These are phyloP conservation scores for Taxillus chinensis DNA, from an alignment of 164 flowering plant genomes.

Conservation along the genomic window DNA sequence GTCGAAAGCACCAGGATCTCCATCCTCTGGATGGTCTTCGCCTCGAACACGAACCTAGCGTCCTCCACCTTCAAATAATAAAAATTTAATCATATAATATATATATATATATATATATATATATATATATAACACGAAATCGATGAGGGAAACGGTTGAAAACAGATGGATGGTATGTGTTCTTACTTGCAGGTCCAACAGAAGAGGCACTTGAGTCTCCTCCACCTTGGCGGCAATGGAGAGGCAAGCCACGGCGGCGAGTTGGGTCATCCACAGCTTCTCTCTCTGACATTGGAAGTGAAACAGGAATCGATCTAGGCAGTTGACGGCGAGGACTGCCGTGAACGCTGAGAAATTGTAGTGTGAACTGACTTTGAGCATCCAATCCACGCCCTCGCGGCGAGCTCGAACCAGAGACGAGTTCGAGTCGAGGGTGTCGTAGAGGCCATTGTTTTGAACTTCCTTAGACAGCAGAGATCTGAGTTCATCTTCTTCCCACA, in stretches of 20 bases:
- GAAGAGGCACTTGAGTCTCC: conserved; percentile 74
- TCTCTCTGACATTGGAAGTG: conserved; percentile 38
- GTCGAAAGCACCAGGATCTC: conserved; percentile 75
- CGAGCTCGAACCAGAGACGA: conserved; percentile 33
- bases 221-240: conserved; percentile 88
- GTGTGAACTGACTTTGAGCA: conserved; percentile 45
- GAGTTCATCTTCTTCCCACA: conserved; percentile 60
- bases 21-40: conserved; percentile 77
- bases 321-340: conserved; percentile 64
- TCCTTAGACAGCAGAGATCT: conserved; percentile 36
- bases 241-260: conserved; percentile 75
- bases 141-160: background rate
- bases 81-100: background rate
- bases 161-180: background rate
- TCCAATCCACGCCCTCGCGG: conserved; percentile 62
- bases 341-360: conserved; percentile 61
- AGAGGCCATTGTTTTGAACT: conserved; percentile 19
- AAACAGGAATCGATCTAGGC: conserved; percentile 59
- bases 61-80: conserved; percentile 50
- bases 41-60: conserved; percentile 50
- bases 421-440: conserved; percentile 11
- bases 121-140: background rate
- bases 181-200: conserved; percentile 64
- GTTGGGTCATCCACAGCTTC: conserved; percentile 84
- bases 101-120: no score